Evolutionary conservation across 192 early-diverging fungal species (phyloP), one percentile per base, ranked within the genome.

Genomic region (Phlyctochytrium bullatum): DNA sequence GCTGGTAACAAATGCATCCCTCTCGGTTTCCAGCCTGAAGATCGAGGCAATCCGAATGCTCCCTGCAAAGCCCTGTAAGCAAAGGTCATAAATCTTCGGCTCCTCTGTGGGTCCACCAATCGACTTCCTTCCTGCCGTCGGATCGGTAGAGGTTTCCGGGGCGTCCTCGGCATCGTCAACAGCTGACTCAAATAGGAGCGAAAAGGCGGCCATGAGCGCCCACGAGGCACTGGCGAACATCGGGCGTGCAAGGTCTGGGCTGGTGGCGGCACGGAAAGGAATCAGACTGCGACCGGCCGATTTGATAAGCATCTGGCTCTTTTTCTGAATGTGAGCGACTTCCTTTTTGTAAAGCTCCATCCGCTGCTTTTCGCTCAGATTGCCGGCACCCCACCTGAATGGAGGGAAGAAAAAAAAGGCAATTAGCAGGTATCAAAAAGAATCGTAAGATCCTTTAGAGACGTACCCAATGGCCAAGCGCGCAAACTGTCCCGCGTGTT

Each of bases 1-100:
- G 10, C 92, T 92, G 17, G 92, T 91, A 17, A 96, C 91, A 83
- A 95, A 96, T 3, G 95, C 93, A 66, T 93, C 87, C 14, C 92
- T 78, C 75, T 96, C 93, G 35, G 94, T 83, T 57, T 93, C 89
- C 85, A 97, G 86, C 58, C 90, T 86, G 81, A 95, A 97, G 2
- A 89, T 73, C 63, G 90, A 86, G 2, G 92, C 78, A 53, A 96
- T 75, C 28, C 87, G 89, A 64, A 97, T 95, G 0, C 89, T 87
- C 34, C 83, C 75, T 36, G 90, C 87, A 69, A 96, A 91, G 0
- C 92, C 94, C 1, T 88, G 78, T 25, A 97, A 75, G 54, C 90
- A 91, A 23, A 93, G 73, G 16, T 84, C 80, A 0, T 88, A 80
- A 2, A 77, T 54, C 52, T 73, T 74, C n/a, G 81, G 71, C 36